These are phyloP conservation scores for Penicillium subrubescens DNA, from an alignment of 495 filamentous ascomycete species.

Conservation along the genomic window DNA sequence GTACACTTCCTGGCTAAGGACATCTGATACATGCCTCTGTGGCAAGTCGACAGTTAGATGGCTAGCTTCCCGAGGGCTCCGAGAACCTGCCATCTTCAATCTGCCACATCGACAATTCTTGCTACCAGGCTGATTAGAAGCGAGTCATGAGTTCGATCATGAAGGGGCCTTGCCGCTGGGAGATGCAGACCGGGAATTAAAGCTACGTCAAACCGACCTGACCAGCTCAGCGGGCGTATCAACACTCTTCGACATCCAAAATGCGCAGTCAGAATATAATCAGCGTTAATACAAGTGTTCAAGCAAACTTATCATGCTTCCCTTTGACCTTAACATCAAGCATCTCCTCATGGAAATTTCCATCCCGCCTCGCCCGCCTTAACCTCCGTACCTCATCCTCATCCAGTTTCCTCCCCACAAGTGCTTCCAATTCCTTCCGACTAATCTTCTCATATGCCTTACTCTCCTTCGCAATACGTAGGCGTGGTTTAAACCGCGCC, in stretches of 20 bases:
- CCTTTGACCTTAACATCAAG: slow-evolving; percentile 89
- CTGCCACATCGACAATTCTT: too few species aligned
- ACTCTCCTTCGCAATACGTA: slow-evolving; percentile 74
- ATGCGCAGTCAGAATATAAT: background rate
- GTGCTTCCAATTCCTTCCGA: slow-evolving; percentile 81
- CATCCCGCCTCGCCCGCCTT: slow-evolving; percentile 78
- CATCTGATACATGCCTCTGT: too few species aligned
- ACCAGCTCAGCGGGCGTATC: too few species aligned
- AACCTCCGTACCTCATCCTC: slow-evolving; percentile 84
- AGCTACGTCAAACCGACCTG: background rate
- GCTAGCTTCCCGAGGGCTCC: too few species aligned
- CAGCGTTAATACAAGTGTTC: slow-evolving; percentile 3
- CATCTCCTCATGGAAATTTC: slow-evolving; percentile 86
- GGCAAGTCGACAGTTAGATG: too few species aligned
- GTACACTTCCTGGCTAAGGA: too few species aligned
- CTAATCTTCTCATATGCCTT: slow-evolving; percentile 84
- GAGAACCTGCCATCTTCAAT: too few species aligned
- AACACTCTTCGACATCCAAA: background rate
- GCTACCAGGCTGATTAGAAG: too few species aligned
- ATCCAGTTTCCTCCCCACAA: slow-evolving; percentile 72
- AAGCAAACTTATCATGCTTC: slow-evolving; percentile 95
- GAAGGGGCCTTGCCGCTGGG: background rate
- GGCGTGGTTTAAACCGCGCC: slow-evolving; percentile 83
- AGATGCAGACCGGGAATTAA: too few species aligned
- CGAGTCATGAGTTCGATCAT: too few species aligned